Evolutionary conservation across 768 basidiomycete species (phyloP).

Genomic region (Tricholoma terreum): DNA sequence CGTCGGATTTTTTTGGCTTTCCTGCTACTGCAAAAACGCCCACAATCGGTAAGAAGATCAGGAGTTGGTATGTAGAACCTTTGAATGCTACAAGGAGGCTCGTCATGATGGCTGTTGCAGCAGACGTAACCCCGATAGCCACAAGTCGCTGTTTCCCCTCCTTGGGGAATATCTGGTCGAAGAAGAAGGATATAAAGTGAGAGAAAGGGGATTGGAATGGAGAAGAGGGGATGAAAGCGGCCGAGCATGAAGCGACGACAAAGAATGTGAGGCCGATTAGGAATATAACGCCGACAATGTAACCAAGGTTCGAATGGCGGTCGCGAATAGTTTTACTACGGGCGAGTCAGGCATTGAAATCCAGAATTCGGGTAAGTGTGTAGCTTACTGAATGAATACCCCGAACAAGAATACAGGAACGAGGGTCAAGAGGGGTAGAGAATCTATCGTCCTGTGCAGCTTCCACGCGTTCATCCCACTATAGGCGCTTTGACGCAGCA

Average conservation of each 20-base stretch:
- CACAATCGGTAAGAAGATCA: background rate
- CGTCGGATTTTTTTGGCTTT: background rate
- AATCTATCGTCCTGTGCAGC: conserved; percentile 10
- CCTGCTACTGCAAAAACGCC: background rate
- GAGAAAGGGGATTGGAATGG: conserved; percentile 17
- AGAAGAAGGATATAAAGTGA: conserved; percentile 1
- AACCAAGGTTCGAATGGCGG: background rate
- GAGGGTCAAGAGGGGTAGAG: conserved; percentile 10
- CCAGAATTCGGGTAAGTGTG: background rate
- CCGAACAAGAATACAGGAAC: conserved; percentile 10
- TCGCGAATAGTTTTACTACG: background rate
- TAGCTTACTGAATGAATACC: conserved; percentile 14
- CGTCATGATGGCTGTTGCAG: background rate
- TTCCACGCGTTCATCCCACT: conserved; percentile 12
- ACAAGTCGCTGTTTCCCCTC: background rate
- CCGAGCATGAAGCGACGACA: conserved; percentile 4
- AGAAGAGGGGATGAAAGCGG: conserved; percentile 12
- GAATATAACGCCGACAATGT: background rate
- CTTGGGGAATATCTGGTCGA: background rate
- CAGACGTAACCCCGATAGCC: background rate
- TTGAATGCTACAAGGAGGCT: background rate
- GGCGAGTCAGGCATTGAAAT: background rate
- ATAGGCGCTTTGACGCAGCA: conserved; percentile 13
- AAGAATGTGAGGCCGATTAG: background rate
- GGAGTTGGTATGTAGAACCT: background rate